Evolutionary conservation across 768 basidiomycete genomes (phyloP), one percentile per base, ranked within the genome.

Genomic region (Leucogyrophana mollusca): DNA sequence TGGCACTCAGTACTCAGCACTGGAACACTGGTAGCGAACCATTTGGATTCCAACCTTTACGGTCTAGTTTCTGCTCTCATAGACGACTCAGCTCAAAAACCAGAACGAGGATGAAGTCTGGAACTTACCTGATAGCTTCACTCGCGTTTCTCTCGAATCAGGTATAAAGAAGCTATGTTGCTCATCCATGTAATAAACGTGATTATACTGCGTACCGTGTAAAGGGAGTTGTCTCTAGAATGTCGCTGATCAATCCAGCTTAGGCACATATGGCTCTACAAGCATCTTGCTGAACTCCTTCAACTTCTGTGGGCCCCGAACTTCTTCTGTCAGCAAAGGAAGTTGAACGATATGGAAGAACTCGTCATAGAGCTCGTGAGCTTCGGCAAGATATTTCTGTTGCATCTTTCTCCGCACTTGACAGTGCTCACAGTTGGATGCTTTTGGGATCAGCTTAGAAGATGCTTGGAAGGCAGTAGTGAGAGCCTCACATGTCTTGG

Each of bases 301-400:
- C 49, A 99, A 79, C 71, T 90, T 94, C 67, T 93, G 87, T 0
- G 92, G 90, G 4, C 96, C 96, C 57, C 96, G 80, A 4, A 98
- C 95, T 69, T 98, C 96, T 64, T 98, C 94, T 4, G 94, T 96
- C 44, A 98, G 80, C 27, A 99, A 71, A 2, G 96, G 96, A 39
- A 99, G 79, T 63, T 87, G 83, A 13, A 97, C 70, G 56, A 99
- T 96, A 66, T 99, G 94, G 84, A 98, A 99, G 65, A 95, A 96
- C 57, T 96, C 93, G 67, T 92, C 91, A 63, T 96, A 96, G 40
- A 98, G 84, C 62, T 97, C 95, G 68, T 96, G 91, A 13, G 95
- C 94, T 70, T 98, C 96, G 39, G 76, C 78, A 17, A 99, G 81
- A 66, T 99, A 99, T 67, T 96, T 97, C 69, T 96, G 94, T 69